Evolutionary conservation across 1,284 basidiomycete species (phyloP), one percentile per base, ranked within the genome.

Genomic region (Cryptococcus neoformans): DNA sequence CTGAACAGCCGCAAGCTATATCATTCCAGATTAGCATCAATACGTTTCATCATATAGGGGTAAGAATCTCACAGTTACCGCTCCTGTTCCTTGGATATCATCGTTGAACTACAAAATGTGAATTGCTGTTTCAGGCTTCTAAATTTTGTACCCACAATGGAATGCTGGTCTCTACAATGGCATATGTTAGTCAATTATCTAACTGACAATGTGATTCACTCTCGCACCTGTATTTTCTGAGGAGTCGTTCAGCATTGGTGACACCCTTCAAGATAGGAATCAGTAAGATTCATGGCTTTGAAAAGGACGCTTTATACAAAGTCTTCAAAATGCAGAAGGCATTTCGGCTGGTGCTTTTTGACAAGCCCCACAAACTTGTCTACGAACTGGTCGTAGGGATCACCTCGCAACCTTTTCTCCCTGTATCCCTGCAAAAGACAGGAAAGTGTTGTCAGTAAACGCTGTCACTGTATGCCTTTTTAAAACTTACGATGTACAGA

Each of bases 81-180:
- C 89, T 2, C 90, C 89, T 1, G 90, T 92, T 11, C 90, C 90
- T 78, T 92, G 89, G 46, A 77, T 76, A 63, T 77, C 88, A 64
- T 90, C 89, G 72, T 91, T 91, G 80, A 91, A 91, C 14, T 71
- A 44, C 3, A n/a, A 51, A 37, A 37, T 38, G 44, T 59, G n/a
- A 58, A 55, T 36, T 39, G n/a, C 11, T 21, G 34, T 34, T 11
- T 28, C 28, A 28, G 28, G 12, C 37, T 6, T 40, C 21, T 36
- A 44, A 14, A 17, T 6, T 34, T 38, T 2, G 2, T 5, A 57
- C 38, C 68, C 87, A 90, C 90, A 17, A 72, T 65, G n/a, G 87
- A 80, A 64, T 88, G 87, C 37, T 82, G 73, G 36, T 83, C 81
- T 9, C 81, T 80, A 72, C 86, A 88, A 21, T 78, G 74, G 44